Evolutionary conservation across 495 filamentous ascomycete genomes (phyloP).

Genomic region (Annulohypoxylon stygium): DNA sequence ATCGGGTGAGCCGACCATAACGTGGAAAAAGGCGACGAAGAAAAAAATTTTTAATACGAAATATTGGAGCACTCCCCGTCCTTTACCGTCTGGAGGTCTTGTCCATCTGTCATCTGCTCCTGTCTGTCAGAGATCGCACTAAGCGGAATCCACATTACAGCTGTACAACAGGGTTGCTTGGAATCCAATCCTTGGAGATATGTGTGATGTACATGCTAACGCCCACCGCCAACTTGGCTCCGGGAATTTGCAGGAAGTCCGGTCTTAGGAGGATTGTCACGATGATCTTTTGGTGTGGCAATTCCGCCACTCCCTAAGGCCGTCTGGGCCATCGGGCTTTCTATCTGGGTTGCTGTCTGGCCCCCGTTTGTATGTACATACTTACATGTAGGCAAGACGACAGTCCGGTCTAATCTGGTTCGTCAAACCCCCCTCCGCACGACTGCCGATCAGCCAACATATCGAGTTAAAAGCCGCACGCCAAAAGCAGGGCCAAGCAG

Average conservation of each 20-base stretch:
- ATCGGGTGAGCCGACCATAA: slow-evolving; percentile 28
- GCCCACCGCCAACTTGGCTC: slow-evolving; percentile 43
- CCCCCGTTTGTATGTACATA: slow-evolving; percentile 15
- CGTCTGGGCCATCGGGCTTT: not conserved
- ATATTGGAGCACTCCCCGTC: slow-evolving; percentile 20
- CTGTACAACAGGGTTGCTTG: slow-evolving; percentile 40
- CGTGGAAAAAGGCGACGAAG: not conserved
- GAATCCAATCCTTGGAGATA: slow-evolving; percentile 23
- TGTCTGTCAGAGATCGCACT: slow-evolving; percentile 20
- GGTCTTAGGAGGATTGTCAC: slow-evolving; percentile 47
- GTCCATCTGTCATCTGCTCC: slow-evolving; percentile 11
- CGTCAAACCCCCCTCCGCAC: slow-evolving; percentile 35
- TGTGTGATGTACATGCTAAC: slow-evolving; percentile 32
- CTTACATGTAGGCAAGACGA: not conserved
- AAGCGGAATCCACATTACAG: slow-evolving; percentile 42
- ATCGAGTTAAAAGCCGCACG: slow-evolving; percentile 39
- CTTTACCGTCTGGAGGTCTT: not conserved
- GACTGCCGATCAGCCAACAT: slow-evolving; percentile 38
- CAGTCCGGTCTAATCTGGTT: slow-evolving; percentile 30
- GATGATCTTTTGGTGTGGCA: slow-evolving; percentile 48
- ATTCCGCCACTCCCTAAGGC: slow-evolving; percentile 36
- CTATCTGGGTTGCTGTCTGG: not conserved
- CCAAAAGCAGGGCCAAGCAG: slow-evolving; percentile 16
- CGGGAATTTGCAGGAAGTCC: slow-evolving; percentile 40
- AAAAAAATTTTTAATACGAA: slow-evolving; percentile 15